phyloP scores from a whole-genome alignment of 495 filamentous ascomycete species.

The Podospora pseudocomata region DNA sequence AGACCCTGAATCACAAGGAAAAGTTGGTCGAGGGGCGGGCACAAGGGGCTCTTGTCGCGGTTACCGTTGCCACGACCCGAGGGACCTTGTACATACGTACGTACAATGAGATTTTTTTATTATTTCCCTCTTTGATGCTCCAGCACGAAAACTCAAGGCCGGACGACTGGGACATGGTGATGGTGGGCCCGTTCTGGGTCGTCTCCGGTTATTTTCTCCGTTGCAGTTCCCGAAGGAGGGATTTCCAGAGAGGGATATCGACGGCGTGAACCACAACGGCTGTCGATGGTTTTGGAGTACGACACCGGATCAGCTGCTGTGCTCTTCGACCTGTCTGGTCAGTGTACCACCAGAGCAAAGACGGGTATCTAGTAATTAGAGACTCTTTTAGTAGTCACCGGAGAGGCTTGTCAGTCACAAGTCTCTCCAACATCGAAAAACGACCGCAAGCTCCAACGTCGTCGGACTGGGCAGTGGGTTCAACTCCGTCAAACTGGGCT shows the following conservation, averaged over 20 bases:
- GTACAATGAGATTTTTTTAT: background rate
- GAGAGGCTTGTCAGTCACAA: background rate
- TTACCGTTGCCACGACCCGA: background rate
- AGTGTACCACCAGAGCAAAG: background rate
- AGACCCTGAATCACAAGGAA: background rate
- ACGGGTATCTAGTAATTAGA: background rate
- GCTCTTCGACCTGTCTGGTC: background rate
- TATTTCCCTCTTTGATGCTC: background rate
- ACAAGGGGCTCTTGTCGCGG: background rate
- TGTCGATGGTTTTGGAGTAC: background rate
- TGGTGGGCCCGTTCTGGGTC: background rate
- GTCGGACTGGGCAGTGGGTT: background rate
- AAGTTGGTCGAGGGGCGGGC: background rate
- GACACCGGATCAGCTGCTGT: background rate
- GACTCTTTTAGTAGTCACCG: too few species aligned
- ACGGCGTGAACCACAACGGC: background rate
- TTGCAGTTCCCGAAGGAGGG: background rate
- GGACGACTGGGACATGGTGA: background rate
- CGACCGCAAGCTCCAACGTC: background rate
- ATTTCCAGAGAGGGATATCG: background rate
- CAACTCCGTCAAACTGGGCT: slow-evolving; percentile 1
- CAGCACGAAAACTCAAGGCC: background rate
- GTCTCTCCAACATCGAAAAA: background rate
- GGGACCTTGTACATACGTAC: background rate
- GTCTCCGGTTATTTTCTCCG: background rate